phyloP scores from a whole-genome alignment of 129 eudicot species.

The Flaveria trinervia region DNA sequence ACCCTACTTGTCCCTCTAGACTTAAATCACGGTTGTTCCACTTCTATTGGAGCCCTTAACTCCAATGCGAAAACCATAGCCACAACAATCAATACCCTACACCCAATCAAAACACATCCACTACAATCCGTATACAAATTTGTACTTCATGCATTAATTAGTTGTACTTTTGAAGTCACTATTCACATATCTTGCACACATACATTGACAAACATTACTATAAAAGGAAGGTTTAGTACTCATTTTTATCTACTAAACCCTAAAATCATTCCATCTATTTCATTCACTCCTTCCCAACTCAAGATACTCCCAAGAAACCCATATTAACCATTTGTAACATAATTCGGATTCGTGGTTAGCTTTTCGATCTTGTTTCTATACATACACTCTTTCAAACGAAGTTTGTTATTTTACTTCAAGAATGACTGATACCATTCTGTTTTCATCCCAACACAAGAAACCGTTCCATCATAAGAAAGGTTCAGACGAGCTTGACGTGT shows the following conservation, averaged over 20 bases:
- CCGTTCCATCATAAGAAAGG: constrained; percentile 48
- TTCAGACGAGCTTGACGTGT: constrained; percentile 86
- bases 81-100: constrained; percentile 22
- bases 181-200: constrained; percentile 25
- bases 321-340: constrained; percentile 13
- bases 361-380: constrained; percentile 20
- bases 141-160: constrained; percentile 17
- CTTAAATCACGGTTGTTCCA: constrained; percentile 30
- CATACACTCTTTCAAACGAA: constrained; percentile 5
- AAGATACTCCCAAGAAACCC: background rate
- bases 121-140: background rate
- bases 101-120: constrained; percentile 22
- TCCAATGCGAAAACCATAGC: constrained; percentile 22
- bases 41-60: constrained; percentile 26
- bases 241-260: constrained; percentile 17
- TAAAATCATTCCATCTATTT: constrained; percentile 9
- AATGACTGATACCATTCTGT: constrained; percentile 36
- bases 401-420: constrained; percentile 5
- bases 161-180: constrained; percentile 2
- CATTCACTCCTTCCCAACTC: constrained; percentile 27
- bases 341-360: constrained; percentile 23
- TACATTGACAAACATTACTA: constrained; percentile 21
- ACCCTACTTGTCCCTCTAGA: constrained; percentile 33
- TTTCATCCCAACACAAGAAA: constrained; percentile 40
- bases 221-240: constrained; percentile 25